Percentiles rank a stretch among this genome's conserved stretches.
Evolutionary conservation across 257 asterid species (phyloP).

Genomic region (Thymus quinquecostatus): DNA sequence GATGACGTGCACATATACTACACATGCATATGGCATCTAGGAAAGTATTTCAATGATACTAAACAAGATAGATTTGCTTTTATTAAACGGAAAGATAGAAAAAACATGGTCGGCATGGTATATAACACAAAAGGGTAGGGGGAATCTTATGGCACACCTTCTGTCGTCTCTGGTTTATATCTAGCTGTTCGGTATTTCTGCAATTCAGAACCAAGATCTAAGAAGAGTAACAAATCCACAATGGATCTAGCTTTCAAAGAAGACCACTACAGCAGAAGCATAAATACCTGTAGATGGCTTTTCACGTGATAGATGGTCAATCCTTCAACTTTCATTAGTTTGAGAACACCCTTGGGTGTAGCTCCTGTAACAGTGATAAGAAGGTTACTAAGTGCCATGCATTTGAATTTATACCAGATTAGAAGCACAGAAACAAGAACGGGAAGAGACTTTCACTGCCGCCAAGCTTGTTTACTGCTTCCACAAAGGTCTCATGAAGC

Average conservation of each 20-base stretch:
- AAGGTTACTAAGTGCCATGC: slow-evolving; percentile 14
- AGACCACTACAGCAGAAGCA: slow-evolving; percentile 13
- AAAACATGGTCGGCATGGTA: slow-evolving; percentile 20
- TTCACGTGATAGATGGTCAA: slow-evolving; percentile 89
- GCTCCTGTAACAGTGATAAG: slow-evolving; percentile 57
- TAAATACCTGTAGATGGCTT: slow-evolving; percentile 70
- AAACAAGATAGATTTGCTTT: not conserved
- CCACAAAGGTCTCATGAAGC: slow-evolving; percentile 91
- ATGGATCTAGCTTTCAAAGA: slow-evolving; percentile 22
- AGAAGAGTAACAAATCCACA: slow-evolving; percentile 29
- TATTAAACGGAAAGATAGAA: slow-evolving; percentile 9
- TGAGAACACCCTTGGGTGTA: slow-evolving; percentile 91
- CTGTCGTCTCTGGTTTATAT: slow-evolving; percentile 76
- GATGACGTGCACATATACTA: not conserved
- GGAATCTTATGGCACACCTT: slow-evolving; percentile 51
- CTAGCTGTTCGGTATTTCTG: slow-evolving; percentile 97
- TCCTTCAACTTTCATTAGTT: slow-evolving; percentile 77
- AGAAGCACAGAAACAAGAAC: slow-evolving; percentile 27
- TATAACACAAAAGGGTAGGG: slow-evolving; percentile 13
- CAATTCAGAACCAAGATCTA: slow-evolving; percentile 37
- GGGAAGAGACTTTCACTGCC: slow-evolving; percentile 77
- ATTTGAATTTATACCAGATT: slow-evolving; percentile 24
- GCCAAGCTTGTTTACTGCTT: slow-evolving; percentile 87
- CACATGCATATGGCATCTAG: slow-evolving; percentile 4
- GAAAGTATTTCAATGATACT: not conserved